These are phyloP conservation scores for Pontederia crassipes DNA, from an alignment of 176 grass and related monocot genomes.

Conservation along the genomic window DNA sequence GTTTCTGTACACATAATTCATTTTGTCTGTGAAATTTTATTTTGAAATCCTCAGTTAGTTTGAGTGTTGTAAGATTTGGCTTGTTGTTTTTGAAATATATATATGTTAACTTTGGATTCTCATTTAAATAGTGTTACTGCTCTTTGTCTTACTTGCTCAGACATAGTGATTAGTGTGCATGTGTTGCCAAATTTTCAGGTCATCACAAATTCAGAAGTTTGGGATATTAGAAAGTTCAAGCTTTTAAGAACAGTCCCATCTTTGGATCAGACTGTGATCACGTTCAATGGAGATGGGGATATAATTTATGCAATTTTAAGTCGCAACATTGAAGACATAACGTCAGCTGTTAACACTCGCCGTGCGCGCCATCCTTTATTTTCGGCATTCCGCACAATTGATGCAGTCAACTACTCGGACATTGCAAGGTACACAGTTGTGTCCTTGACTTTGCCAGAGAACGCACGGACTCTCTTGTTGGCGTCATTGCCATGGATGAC, in stretches of 20 bases:
- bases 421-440: constrained; percentile 80
- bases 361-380: constrained; percentile 74
- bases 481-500: constrained; percentile 80
- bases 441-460: constrained; percentile 80
- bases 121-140: too few relatives aligned
- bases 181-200: constrained; percentile 32
- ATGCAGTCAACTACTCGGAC: constrained; percentile 75
- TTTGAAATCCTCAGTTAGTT: too few relatives aligned
- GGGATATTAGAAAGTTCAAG: constrained; percentile 94
- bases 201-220: constrained; percentile 94
- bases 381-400: constrained; percentile 84
- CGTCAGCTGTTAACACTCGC: constrained; percentile 59
- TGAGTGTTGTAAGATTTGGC: too few relatives aligned
- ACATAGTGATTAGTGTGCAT: neutral
- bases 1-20: too few relatives aligned
- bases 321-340: constrained; percentile 77
- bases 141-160: too few relatives aligned
- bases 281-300: constrained; percentile 76
- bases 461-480: constrained; percentile 68
- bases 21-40: too few relatives aligned
- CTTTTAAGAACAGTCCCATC: constrained; percentile 90
- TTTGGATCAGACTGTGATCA: constrained; percentile 94
- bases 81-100: too few relatives aligned
- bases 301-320: constrained; percentile 83
- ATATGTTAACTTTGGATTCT: neutral